phyloP scores from a whole-genome alignment of 345 rosid species.

The Adansonia digitata region DNA sequence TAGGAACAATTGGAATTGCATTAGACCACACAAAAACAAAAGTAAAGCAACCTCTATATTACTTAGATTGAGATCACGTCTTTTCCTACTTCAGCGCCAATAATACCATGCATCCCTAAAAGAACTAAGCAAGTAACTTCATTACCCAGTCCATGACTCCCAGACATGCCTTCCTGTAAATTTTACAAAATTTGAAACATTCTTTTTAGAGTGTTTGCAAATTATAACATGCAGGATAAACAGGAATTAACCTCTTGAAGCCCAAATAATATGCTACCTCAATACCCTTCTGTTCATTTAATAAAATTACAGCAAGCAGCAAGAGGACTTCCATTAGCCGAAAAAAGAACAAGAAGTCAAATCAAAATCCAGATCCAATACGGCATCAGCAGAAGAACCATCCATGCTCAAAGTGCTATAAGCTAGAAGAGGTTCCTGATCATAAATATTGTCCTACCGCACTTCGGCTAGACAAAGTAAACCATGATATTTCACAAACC shows the following conservation, averaged over 20 bases:
- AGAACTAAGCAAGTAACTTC: not conserved
- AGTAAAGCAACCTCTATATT: not conserved
- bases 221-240: not conserved
- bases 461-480: conserved; percentile 3
- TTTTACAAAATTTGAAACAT: not conserved
- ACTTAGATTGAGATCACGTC: not conserved
- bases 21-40: not conserved
- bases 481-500: not conserved
- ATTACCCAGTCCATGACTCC: not conserved
- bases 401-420: not conserved
- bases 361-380: not conserved
- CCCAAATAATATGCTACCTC: not conserved
- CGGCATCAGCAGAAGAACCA: not conserved
- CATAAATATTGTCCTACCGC: not conserved
- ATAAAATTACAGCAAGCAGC: not conserved
- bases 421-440: not conserved
- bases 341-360: not conserved
- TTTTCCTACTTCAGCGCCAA: not conserved
- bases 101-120: not conserved
- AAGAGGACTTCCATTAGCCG: not conserved
- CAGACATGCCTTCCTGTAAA: not conserved
- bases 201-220: not conserved
- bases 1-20: conserved; percentile 4
- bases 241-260: not conserved
- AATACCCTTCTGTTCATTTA: not conserved